Base-by-base conservation (phyloP, 257 asterid species). In the Jaltomata sinuosa region DNA sequence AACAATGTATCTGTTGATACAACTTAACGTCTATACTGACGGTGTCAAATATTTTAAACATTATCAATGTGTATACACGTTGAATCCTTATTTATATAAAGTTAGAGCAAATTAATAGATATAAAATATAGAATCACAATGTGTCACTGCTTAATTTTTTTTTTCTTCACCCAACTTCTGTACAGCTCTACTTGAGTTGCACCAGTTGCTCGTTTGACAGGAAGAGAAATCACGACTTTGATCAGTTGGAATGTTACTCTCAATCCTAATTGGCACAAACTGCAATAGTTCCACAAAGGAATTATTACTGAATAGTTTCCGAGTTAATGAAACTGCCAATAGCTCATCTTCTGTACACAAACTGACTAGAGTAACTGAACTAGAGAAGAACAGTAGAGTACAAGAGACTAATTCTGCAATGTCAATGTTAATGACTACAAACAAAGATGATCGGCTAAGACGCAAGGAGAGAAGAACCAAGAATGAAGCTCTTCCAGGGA, bases 291-390 rank as follows among this genome's bases (percentile, higher is more conserved):
- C 25, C 36, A 14, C 6, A 7, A 74, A 74, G 57, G 59, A 45
- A 45, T 14, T 45, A 69, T 69, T 45, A 22, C 81, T 47, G 81
- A 74, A 47, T 45, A 45, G 59, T 74, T 74, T 74, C 42, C 29
- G 81, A 77, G 81, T 27, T 27, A 77, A 74, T 27, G 80, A 47
- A 74, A 31, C 83, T 55, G 83, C 83, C 36, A 81, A 59, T 27
- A 15, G 45, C 18, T 53, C 62, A 16, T 55, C 83, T 34, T 82
- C 80, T 82, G 25, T 82, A 82, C 84, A 82, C 84, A 62, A 8
- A 69, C 47, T 82, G 79, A 65, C 74, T 22, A 65, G 79, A 64
- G 16, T 19, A 82, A 9, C 79, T 62, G 22, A 62, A 14, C 84
- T 52, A 19, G 50, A 49, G 49, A 47, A 45, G 11, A 64, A 22